phyloP scores from a whole-genome alignment of 805 yeast genomes.

The Candida golubevii region DNA sequence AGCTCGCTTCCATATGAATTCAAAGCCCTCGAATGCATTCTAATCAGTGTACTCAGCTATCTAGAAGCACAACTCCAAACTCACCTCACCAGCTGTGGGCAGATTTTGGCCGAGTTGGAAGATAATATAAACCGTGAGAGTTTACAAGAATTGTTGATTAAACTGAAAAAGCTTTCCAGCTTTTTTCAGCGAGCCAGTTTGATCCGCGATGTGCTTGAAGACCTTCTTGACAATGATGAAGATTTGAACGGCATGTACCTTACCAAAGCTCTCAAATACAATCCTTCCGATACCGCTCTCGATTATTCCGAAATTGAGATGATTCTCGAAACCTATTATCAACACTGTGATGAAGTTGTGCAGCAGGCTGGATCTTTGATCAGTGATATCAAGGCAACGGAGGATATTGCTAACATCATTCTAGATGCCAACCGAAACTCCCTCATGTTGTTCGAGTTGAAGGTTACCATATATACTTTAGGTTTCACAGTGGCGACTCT shows the following conservation, averaged over 20 bases:
- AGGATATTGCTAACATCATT: slow-evolving; percentile 87
- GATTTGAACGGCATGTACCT: slow-evolving; percentile 78
- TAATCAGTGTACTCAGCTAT: slow-evolving; percentile 74
- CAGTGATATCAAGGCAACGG: slow-evolving; percentile 83
- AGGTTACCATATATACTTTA: slow-evolving; percentile 76
- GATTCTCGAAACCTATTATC: slow-evolving; percentile 82
- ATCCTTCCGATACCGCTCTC: slow-evolving; percentile 14
- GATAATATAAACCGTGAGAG: slow-evolving; percentile 73
- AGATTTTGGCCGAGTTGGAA: slow-evolving; percentile 66
- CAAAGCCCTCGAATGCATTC: slow-evolving; percentile 74
- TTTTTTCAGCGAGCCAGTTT: slow-evolving; percentile 73
- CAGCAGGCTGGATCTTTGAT: slow-evolving; percentile 83
- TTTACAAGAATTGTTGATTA: slow-evolving; percentile 66
- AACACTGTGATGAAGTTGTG: slow-evolving; percentile 89
- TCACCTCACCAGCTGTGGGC: slow-evolving; percentile 56
- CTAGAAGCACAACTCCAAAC: slow-evolving; percentile 70
- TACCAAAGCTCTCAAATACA: slow-evolving; percentile 35
- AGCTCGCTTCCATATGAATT: slow-evolving; percentile 56
- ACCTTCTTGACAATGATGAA: slow-evolving; percentile 80
- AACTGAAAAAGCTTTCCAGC: slow-evolving; percentile 64
- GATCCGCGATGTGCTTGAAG: slow-evolving; percentile 79
- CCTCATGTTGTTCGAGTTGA: slow-evolving; percentile 79
- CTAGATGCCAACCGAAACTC: slow-evolving; percentile 89
- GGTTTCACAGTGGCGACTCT: slow-evolving; percentile 84
- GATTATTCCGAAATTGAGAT: slow-evolving; percentile 77